Conservation (phyloP, 164 flowering plant species). For the Umbilicus rupestris region DNA sequence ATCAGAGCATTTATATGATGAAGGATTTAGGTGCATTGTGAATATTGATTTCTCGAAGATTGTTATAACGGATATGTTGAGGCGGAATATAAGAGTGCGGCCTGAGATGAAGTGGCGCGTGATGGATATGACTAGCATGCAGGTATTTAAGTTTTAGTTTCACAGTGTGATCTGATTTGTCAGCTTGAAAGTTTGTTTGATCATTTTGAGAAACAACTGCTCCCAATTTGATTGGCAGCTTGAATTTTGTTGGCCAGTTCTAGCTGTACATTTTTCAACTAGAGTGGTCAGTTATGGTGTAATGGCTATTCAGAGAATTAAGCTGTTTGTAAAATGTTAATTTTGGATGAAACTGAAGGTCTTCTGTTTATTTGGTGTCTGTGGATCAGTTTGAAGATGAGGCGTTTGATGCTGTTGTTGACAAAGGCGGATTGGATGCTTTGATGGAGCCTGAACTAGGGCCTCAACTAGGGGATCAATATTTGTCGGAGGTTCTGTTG, state of each 20-base stretch:
- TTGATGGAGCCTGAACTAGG: conserved; percentile 94
- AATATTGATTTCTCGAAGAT: conserved; percentile 91
- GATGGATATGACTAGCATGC: conserved; percentile 90
- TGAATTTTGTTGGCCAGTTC: neutral
- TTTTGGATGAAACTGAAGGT: neutral
- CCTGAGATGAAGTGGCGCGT: conserved; percentile 90
- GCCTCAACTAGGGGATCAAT: conserved; percentile 54
- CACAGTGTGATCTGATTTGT: neutral
- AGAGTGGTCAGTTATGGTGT: neutral
- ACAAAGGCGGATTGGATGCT: conserved; percentile 98
- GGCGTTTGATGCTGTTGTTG: conserved; percentile 65
- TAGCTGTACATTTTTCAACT: neutral
- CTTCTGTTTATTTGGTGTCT: neutral
- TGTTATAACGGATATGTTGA: conserved; percentile 75
- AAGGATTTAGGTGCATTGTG: conserved; percentile 56
- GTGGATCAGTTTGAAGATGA: conserved; percentile 49
- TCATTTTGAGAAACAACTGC: neutral
- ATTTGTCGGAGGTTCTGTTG: conserved; percentile 65
- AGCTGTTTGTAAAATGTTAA: neutral
- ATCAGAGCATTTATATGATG: conserved; percentile 75
- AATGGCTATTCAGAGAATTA: neutral
- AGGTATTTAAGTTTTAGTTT: conserved; percentile 29
- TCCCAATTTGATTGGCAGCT: neutral
- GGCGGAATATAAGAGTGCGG: conserved; percentile 55
- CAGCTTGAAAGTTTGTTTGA: neutral